Base-by-base conservation (phyloP, 2,329 filamentous ascomycete genomes). In the Fusarium pseudonygamai region DNA sequence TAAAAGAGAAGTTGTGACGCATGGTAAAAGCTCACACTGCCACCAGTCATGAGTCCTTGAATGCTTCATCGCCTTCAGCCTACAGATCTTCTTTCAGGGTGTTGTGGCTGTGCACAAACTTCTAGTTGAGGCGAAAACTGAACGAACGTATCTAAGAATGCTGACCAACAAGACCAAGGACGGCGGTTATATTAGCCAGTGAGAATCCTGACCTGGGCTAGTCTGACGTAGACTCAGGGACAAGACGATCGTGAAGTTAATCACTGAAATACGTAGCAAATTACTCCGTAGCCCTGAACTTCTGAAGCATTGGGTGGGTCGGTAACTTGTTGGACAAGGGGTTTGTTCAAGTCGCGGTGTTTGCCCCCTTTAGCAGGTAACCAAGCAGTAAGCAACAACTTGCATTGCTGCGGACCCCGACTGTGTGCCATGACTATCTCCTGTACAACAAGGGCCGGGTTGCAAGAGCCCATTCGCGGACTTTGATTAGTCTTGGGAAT, bases 91-190 rank as follows among this genome's bases (percentile, higher is more conserved):
- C 32, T 26, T 45, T 34, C 11, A n/a, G 20, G 7, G 24, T 18
- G 40, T 45, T 58, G 69, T 61, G 65, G 70, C 56, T 69, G 55
- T 70, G 64, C n/a, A n/a, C 12, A 53, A 40, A 39, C 22, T 49
- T 53, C 37, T 40, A 16, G 52, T 43, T 62, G 11, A 14, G 36
- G 15, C 47, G 34, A 43, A 53, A 49, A 30, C 53, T 32, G 32
- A 58, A 58, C 34, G 18, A 57, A 46, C 26, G 15, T n/a, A 16
- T 47, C 37, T 22, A 10, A 49, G 37, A n/a, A 26, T 32, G 49
- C 68, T 72, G 40, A 65, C 59, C 58, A 69, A 60, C 64, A 37
- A 30, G 32, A 59, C 18, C n/a, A 67, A 60, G 32, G 47, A 28
- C 42, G 26, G 32, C 15, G 40, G 36, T n/a, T 46, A 18, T 22